phyloP scores from a whole-genome alignment of 768 basidiomycete genomes.

The Strobilomyces confusus region DNA sequence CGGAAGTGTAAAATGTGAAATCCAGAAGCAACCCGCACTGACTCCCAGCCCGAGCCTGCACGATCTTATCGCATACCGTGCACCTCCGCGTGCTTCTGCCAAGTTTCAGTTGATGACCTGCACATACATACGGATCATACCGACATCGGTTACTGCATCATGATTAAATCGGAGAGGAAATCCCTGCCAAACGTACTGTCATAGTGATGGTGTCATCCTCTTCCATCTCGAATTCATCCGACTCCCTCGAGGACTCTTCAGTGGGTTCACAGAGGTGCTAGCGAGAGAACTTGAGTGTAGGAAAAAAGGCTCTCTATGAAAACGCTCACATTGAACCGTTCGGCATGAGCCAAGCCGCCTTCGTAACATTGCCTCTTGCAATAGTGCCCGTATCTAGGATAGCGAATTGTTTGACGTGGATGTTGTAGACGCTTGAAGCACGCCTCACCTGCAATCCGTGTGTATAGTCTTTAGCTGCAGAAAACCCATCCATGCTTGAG shows the following conservation, averaged over 20 bases:
- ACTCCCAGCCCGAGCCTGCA: no score
- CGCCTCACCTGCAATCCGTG: not conserved
- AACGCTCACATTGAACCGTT: conserved; percentile 2
- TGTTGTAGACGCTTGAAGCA: not conserved
- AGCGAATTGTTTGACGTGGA: not conserved
- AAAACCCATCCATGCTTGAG: not conserved
- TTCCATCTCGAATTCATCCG: no score
- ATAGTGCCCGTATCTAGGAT: conserved; percentile 4
- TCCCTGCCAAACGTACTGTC: not conserved
- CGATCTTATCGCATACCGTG: no score
- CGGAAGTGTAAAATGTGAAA: no score
- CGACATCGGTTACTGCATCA: no score
- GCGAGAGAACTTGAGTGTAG: not conserved
- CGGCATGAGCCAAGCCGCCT: not conserved
- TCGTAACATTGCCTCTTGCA: not conserved
- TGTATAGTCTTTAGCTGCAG: not conserved
- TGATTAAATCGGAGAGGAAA: no score
- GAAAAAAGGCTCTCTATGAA: not conserved
- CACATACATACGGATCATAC: no score
- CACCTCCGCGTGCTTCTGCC: no score
- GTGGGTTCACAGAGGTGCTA: conserved; percentile 2
- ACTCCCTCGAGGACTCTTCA: not conserved
- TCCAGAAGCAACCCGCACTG: no score
- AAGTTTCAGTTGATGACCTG: no score
- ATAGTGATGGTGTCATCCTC: no score